Conservation (phyloP, 352 stramenopile genomes). For the Paralagenidium karlingii region DNA sequence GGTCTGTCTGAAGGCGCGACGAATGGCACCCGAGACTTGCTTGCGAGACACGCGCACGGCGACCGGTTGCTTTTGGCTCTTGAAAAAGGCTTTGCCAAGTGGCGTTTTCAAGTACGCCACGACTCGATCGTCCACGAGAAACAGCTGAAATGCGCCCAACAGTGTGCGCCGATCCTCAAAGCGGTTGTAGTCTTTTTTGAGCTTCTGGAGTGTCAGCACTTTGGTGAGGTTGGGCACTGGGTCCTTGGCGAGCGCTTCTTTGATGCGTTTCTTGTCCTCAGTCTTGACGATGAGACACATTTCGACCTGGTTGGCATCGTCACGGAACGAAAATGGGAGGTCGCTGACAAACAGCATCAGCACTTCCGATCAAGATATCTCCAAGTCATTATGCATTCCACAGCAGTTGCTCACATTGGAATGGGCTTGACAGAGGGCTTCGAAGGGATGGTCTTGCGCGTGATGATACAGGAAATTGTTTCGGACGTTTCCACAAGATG, state of each 20-base stretch:
- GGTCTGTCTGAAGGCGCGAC: slow-evolving; percentile 40
- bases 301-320: slow-evolving; percentile 34
- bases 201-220: slow-evolving; percentile 71
- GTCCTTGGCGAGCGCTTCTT: slow-evolving; percentile 39
- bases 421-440: slow-evolving; percentile 66
- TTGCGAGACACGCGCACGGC: slow-evolving; percentile 65
- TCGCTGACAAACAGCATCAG: too few relatives aligned
- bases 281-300: slow-evolving; percentile 78
- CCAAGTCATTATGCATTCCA: slow-evolving; percentile 2
- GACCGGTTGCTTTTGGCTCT: slow-evolving; percentile 49
- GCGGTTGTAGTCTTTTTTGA: slow-evolving; percentile 64
- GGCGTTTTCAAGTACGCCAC: slow-evolving; percentile 54
- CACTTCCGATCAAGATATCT: too few relatives aligned
- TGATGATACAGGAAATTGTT: slow-evolving; percentile 57
- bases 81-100: slow-evolving; percentile 21
- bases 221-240: slow-evolving; percentile 48
- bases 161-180: slow-evolving; percentile 67
- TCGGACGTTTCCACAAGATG: slow-evolving; percentile 40
- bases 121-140: slow-evolving; percentile 67
- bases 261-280: slow-evolving; percentile 75
- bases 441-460: slow-evolving; percentile 44
- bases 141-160: slow-evolving; percentile 56
- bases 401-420: slow-evolving; percentile 24
- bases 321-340: slow-evolving; percentile 37
- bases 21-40: slow-evolving; percentile 29